Evolutionary conservation across 2,329 filamentous ascomycete species (phyloP), one percentile per base, ranked within the genome.

Genomic region (Xylaria sp.): DNA sequence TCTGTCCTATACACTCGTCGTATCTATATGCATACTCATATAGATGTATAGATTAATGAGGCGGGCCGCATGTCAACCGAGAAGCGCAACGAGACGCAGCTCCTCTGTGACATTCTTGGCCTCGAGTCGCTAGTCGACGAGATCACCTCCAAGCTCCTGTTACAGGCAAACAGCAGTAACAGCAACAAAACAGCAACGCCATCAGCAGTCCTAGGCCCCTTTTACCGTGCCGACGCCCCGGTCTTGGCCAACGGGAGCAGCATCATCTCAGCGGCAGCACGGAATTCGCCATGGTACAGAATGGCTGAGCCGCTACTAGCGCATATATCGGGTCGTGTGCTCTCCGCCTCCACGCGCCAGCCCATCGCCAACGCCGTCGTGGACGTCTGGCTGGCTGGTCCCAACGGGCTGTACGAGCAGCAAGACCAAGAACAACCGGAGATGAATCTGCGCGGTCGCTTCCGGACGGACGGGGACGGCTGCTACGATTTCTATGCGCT

Each of bases 81-180:
- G 72, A 87, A 85, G 74, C 85, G 90, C 58, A 92, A 92, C 80
- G 91, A 92, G 81, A 88, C 88, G 69, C 88, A 90, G 76, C 86
- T 90, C 67, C 83, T 92, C 64, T 91, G 86, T 74, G 90, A 92
- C 76, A 84, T 92, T 51, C 83, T 91, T 62, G 91, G 90, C 58
- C 84, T 92, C n/a, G 93, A 96, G 81, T 91, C 86, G 80, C 87
- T 92, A 3, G 92, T 94, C 56, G 93, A 95, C 79, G 92, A 95
- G 78, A 95, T 96, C 76, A 93, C 91, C 65, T 91, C 75, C n/a
- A 73, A 76, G 55, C 66, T 72, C 87, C 37, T 85, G 86, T 59
- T 84, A 88, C 25, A 94, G 92, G 6, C 87, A 90, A 4, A 90
- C 90, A 9, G 90, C 92, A 52, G 93, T 23, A 57, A 23, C 23